phyloP scores from a whole-genome alignment of 306 rosid genomes.

The Cajanus cajan region DNA sequence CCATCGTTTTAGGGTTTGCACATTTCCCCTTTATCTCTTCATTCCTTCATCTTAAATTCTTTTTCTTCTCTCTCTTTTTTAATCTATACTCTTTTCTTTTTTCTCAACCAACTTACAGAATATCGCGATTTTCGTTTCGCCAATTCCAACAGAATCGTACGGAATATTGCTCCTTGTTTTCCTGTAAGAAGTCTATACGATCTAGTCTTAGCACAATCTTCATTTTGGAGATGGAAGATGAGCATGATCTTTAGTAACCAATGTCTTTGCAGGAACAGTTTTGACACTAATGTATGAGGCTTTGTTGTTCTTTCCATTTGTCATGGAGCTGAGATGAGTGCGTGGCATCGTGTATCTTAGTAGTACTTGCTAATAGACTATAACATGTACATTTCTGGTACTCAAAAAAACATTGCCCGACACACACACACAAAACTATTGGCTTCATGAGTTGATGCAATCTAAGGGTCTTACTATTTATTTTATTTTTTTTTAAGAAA shows the following conservation, averaged over 20 bases:
- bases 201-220: conserved; percentile 23
- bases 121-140: neutral
- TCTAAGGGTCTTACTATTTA: too few species aligned
- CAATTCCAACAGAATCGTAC: neutral
- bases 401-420: neutral
- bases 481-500: too few species aligned
- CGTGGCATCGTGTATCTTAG: neutral
- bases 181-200: neutral
- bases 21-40: neutral
- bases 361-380: neutral
- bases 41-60: neutral
- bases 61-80: neutral
- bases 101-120: neutral
- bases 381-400: neutral
- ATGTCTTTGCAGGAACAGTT: neutral
- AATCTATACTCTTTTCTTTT: neutral
- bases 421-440: neutral
- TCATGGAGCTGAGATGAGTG: neutral
- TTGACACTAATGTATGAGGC: conserved; percentile 1
- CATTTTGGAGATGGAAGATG: conserved; percentile 5
- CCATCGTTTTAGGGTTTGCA: conserved; percentile 28
- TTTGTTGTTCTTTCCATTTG: neutral
- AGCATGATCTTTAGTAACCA: conserved; percentile 9
- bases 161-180: neutral
- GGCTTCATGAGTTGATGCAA: neutral